Conservation (phyloP, 257 asterid genomes). For the Agastache rugosa region DNA sequence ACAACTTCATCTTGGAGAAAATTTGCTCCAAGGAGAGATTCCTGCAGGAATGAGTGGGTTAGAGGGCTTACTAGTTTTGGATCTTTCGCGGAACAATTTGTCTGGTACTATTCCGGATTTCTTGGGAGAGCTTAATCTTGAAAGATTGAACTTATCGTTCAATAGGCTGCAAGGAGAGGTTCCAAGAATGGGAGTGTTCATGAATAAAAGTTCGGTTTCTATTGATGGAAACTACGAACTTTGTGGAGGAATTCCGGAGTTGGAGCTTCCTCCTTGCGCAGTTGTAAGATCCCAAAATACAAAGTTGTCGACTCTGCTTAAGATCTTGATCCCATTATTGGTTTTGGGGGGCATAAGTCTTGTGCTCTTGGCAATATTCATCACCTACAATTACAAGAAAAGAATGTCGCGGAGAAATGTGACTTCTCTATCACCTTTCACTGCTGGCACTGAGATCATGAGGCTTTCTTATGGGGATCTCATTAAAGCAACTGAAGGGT, state of each 20-base stretch:
- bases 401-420: too few relatives aligned
- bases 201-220: conserved; percentile 4
- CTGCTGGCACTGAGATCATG: not conserved
- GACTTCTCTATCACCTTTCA: not conserved
- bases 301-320: not conserved
- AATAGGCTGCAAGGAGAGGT: conserved; percentile 25
- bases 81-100: conserved; percentile 31
- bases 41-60: conserved; percentile 36
- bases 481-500: conserved; percentile 2
- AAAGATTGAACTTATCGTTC: too few relatives aligned
- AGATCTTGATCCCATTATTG: conserved; percentile 25
- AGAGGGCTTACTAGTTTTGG: conserved; percentile 27
- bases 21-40: conserved; percentile 36
- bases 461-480: conserved; percentile 23
- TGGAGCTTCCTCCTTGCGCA: conserved; percentile 24
- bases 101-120: conserved; percentile 39
- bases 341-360: not conserved
- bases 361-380: not conserved
- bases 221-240: conserved; percentile 27
- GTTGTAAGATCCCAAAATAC: not conserved
- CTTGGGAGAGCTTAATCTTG: not conserved
- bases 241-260: conserved; percentile 31
- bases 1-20: conserved; percentile 13
- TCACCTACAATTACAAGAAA: not conserved
- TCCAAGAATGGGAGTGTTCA: conserved; percentile 17